A percentile compares a stretch with the other conserved stretches of the same genome.
Conservation (phyloP, 1,139 yeast species). For the Entelexis sorbosivorans region DNA sequence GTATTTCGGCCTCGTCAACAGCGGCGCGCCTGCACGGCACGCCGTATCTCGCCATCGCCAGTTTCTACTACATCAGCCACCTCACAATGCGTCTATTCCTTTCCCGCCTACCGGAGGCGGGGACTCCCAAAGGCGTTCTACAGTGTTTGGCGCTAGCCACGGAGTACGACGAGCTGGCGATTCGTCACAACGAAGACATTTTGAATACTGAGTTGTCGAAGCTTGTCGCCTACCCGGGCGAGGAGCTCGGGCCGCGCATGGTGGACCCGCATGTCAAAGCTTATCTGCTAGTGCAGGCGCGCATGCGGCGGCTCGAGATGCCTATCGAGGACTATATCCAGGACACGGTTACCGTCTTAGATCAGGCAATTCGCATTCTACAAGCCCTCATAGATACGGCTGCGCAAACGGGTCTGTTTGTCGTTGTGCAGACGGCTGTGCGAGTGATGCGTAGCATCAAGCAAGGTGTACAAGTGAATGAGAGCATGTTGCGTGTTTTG, state of each 20-base stretch:
- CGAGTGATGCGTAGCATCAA: conserved; percentile 76
- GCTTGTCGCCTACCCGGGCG: conserved; percentile 61
- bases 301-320: conserved; percentile 65
- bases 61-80: conserved; percentile 90
- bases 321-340: conserved; percentile 95
- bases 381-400: conserved; percentile 90
- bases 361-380: conserved; percentile 83
- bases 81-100: conserved; percentile 67
- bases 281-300: conserved; percentile 75
- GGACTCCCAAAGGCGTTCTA: conserved; percentile 39
- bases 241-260: conserved; percentile 46
- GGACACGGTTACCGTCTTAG: conserved; percentile 86
- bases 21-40: conserved; percentile 45
- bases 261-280: conserved; percentile 97
- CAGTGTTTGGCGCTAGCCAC: conserved; percentile 65
- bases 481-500: conserved; percentile 53
- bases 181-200: conserved; percentile 89
- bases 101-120: conserved; percentile 36
- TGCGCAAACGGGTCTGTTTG: conserved; percentile 66
- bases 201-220: conserved; percentile 84
- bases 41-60: conserved; percentile 72
- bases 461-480: conserved; percentile 80
- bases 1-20: conserved; percentile 40
- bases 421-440: conserved; percentile 50
- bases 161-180: conserved; percentile 87